Evolutionary conservation across 129 eudicot genomes (phyloP).

Genomic region (Lactuca saligna): DNA sequence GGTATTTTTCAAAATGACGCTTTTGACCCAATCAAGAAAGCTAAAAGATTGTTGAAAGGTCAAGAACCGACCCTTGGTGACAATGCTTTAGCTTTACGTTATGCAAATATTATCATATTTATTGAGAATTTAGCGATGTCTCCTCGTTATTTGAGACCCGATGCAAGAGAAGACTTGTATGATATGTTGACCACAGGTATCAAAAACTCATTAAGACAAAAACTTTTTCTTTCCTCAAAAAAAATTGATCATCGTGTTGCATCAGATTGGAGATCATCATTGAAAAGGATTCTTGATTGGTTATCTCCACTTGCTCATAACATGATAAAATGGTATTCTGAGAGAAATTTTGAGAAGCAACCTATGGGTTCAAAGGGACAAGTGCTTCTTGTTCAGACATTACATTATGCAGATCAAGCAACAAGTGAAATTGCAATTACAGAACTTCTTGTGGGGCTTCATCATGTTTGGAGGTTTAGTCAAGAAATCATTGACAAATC

Average conservation of each 20-base stretch:
- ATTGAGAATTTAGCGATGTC: slow-evolving; percentile 75
- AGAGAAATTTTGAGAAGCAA: slow-evolving; percentile 82
- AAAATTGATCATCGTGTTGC: slow-evolving; percentile 52
- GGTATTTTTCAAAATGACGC: slow-evolving; percentile 25
- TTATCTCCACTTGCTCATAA: slow-evolving; percentile 93
- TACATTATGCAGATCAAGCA: slow-evolving; percentile 70
- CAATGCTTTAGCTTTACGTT: slow-evolving; percentile 76
- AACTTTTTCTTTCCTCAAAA: slow-evolving; percentile 46
- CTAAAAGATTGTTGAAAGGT: slow-evolving; percentile 28
- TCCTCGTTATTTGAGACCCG: slow-evolving; percentile 68
- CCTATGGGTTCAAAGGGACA: slow-evolving; percentile 47
- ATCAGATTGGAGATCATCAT: slow-evolving; percentile 50
- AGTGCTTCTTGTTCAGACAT: slow-evolving; percentile 80
- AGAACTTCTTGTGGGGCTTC: slow-evolving; percentile 84
- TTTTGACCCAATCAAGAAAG: slow-evolving; percentile 20
- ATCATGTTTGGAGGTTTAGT: slow-evolving; percentile 56
- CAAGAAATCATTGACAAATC: slow-evolving; percentile 45
- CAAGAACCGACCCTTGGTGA: slow-evolving; percentile 66
- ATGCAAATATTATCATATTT: slow-evolving; percentile 68
- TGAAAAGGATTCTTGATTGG: slow-evolving; percentile 77
- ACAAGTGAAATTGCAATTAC: slow-evolving; percentile 72
- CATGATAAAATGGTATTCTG: slow-evolving; percentile 86
- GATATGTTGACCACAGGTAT: slow-evolving; percentile 68
- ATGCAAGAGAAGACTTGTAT: slow-evolving; percentile 85
- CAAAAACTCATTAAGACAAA: slow-evolving; percentile 54